phyloP scores from a whole-genome alignment of 805 yeast genomes.

The Martiniozyma abietophila region DNA sequence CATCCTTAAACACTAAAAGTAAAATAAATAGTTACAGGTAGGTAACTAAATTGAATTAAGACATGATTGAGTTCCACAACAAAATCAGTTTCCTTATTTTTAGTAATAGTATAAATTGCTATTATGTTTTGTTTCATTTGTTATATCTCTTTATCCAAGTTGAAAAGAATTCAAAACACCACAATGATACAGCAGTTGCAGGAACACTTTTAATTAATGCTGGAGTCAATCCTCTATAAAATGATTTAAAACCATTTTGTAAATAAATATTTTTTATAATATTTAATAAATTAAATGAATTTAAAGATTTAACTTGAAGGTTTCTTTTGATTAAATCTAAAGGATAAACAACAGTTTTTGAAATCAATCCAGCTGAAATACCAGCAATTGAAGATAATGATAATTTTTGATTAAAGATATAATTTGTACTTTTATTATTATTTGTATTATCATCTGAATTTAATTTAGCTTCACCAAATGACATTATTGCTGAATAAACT shows the following conservation, averaged over 20 bases:
- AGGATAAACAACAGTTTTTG: conserved; percentile 76
- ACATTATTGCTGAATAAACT: conserved; percentile 38
- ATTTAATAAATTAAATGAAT: conserved; percentile 12
- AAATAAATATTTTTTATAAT: conserved; percentile 33
- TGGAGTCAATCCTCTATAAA: conserved; percentile 67
- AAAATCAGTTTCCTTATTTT: background rate
- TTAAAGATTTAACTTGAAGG: conserved; percentile 45
- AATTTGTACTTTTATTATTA: conserved; percentile 3
- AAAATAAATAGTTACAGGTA: too few species aligned
- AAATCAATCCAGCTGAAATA: conserved; percentile 61
- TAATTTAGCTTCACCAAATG: conserved; percentile 6
- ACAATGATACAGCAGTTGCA: conserved; percentile 35
- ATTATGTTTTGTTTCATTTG: background rate
- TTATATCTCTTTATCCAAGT: conserved; percentile 13
- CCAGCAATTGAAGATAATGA: conserved; percentile 47
- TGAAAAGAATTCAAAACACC: conserved; percentile 26
- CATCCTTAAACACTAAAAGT: background rate
- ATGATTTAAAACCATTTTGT: conserved; percentile 54
- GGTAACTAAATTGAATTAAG: too few species aligned
- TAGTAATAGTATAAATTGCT: background rate
- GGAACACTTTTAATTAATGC: conserved; percentile 78
- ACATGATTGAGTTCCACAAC: background rate
- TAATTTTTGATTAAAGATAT: conserved; percentile 28
- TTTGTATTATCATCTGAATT: background rate
- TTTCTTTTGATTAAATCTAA: conserved; percentile 76